Percentiles rank a stretch among this genome's conserved stretches.
Evolutionary conservation across 2,329 filamentous ascomycete genomes (phyloP).

Genomic region (Rhynchosporium agropyri): DNA sequence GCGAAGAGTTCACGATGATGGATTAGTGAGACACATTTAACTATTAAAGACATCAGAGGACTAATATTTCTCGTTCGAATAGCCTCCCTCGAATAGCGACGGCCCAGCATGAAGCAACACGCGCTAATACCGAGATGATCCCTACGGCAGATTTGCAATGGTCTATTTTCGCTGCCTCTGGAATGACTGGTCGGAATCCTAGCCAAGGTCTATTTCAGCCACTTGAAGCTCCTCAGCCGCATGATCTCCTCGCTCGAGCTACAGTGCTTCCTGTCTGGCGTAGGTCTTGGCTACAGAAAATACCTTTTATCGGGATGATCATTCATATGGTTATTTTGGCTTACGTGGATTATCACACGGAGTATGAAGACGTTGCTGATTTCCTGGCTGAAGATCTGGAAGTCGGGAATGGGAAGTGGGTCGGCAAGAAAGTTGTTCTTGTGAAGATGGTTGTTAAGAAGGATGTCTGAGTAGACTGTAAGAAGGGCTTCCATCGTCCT

Average conservation of each 20-base stretch:
- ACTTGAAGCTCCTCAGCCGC: conserved; percentile 37
- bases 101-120: conserved; percentile 27
- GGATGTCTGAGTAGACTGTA: conserved; percentile 13
- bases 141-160: conserved; percentile 39
- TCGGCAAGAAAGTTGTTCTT: conserved; percentile 44
- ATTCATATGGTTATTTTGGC: conserved; percentile 37
- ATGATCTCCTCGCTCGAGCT: conserved; percentile 27
- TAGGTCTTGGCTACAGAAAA: conserved; percentile 21
- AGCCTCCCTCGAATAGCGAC: conserved; percentile 19
- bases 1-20: conserved; percentile 41
- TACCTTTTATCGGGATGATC: conserved; percentile 40
- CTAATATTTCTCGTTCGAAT: conserved; percentile 7
- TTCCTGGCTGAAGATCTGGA: conserved; percentile 47
- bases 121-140: conserved; percentile 26
- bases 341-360: conserved; percentile 43
- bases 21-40: conserved; percentile 39
- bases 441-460: conserved; percentile 31
- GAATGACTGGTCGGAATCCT: conserved; percentile 44
- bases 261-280: conserved; percentile 23
- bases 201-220: conserved; percentile 43
- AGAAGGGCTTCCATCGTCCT: not conserved
- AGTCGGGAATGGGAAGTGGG: conserved; percentile 39
- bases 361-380: conserved; percentile 48
- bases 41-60: not conserved
- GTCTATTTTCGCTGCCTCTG: conserved; percentile 46